These are phyloP conservation scores for Pestalotiopsis sp. DNA, from an alignment of 2,329 filamentous ascomycete genomes.

Conservation along the genomic window DNA sequence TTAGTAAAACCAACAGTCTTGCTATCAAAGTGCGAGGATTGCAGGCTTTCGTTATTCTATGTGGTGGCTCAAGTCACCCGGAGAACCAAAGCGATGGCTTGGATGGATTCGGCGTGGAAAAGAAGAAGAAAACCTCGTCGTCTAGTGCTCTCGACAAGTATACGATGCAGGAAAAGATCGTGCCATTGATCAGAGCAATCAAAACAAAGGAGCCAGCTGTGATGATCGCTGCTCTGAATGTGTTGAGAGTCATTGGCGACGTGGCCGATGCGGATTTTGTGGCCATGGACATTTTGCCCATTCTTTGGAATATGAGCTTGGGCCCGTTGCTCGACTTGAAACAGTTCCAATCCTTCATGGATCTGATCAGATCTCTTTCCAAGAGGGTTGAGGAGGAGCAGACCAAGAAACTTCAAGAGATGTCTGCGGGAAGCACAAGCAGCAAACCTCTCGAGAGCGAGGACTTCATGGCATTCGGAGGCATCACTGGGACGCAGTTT, in stretches of 20 bases:
- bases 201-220: slow-evolving; percentile 98
- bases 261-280: slow-evolving; percentile 88
- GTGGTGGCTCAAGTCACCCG: slow-evolving; percentile 69
- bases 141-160: slow-evolving; percentile 92
- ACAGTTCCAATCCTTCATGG: slow-evolving; percentile 91
- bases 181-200: slow-evolving; percentile 87
- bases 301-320: slow-evolving; percentile 89
- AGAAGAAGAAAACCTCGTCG: slow-evolving; percentile 66
- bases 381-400: slow-evolving; percentile 86
- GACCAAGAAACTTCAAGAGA: slow-evolving; percentile 82
- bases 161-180: slow-evolving; percentile 96
- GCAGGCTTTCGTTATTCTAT: slow-evolving; percentile 87
- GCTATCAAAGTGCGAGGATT: slow-evolving; percentile 92
- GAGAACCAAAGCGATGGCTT: slow-evolving; percentile 68
- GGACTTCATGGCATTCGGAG: slow-evolving; percentile 73
- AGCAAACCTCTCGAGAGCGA: slow-evolving; percentile 55
- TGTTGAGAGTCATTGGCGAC: slow-evolving; percentile 81
- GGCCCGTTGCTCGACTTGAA: slow-evolving; percentile 85
- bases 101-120: slow-evolving; percentile 65
- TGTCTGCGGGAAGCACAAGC: slow-evolving; percentile 64
- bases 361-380: slow-evolving; percentile 80
- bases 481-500: slow-evolving; percentile 63
- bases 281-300: slow-evolving; percentile 85
- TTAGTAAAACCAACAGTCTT: slow-evolving; percentile 89
- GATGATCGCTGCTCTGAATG: slow-evolving; percentile 89